Evolutionary conservation across 208 protist species (phyloP), one percentile per base, ranked within the genome.

Genomic region (Strigomonas culicis): DNA sequence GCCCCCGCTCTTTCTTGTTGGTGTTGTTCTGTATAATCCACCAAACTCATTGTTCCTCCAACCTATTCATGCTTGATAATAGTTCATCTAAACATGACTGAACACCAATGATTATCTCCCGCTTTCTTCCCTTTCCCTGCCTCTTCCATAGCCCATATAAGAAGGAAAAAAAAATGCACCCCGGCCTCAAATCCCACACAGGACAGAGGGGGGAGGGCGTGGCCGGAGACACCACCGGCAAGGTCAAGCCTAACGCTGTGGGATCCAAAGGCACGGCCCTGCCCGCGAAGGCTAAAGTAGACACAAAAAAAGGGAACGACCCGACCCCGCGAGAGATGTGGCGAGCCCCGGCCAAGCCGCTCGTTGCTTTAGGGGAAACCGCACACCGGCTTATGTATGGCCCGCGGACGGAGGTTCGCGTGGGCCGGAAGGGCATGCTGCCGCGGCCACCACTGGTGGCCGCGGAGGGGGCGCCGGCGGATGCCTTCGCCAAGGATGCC

Each of bases 271-370:
- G 36, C 28, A 61, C 47, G 22, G 1, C 31, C 15, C 13, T n/a
- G 24, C 6, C 28, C 1, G 28, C 8, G 11, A 13, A 4, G 17
- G 32, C 4, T 19, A 44, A 47, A 11, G 1, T 24, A n/a, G 53
- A 60, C 1, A 13, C 13, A 1, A 58, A 32, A 0, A 44, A 43
- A 0, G 15, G 17, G 3, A 27, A 30, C 2, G 34, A 64, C 11
- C 31, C 31, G 8, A 31, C 52, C 13, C 49, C 47, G 25, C 22
- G 24, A 3, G 34, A 44, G 6, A 61, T 66, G 67, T 72, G 67
- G 67, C 59, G 67, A 11, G 51, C 52, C 11, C 47, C 36, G 51
- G 25, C 59, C 4, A 52, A 62, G 13, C 67, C 59, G 1, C 59
- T 36, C 0, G 41, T 72, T 0, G 59, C 59, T 4, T 21, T 72